These are phyloP conservation scores for Coprinellus aureogranulatus DNA, from an alignment of 768 basidiomycete genomes.

Conservation along the genomic window DNA sequence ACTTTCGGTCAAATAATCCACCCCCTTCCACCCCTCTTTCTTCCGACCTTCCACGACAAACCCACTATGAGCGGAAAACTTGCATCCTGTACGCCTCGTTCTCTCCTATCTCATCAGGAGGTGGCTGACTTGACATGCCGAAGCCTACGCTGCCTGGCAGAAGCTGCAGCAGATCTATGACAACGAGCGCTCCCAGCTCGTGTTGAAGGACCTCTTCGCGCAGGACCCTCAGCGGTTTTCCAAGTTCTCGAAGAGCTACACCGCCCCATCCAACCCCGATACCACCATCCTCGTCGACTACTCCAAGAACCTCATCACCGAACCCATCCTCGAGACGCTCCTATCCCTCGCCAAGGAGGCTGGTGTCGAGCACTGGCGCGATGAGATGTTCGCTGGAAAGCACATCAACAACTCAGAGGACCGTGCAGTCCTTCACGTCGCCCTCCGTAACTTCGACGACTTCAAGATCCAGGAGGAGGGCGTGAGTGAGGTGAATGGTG, in stretches of 20 bases:
- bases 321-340: conserved; percentile 76
- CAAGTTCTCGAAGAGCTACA: conserved; percentile 79
- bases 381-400: conserved; percentile 92
- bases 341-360: conserved; percentile 84
- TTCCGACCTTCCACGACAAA: neutral
- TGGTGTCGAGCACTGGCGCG: conserved; percentile 75
- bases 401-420: conserved; percentile 99
- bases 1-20: neutral
- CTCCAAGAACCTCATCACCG: conserved; percentile 93
- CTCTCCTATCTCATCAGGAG: neutral
- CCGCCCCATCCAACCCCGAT: conserved; percentile 58
- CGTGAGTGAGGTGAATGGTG: conserved; percentile 75
- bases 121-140: neutral
- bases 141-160: conserved; percentile 90
- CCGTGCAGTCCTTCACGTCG: conserved; percentile 93
- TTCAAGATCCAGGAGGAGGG: conserved; percentile 81
- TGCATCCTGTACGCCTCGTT: neutral
- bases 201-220: conserved; percentile 91
- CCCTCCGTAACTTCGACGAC: conserved; percentile 76
- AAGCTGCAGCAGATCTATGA: conserved; percentile 85
- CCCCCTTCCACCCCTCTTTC: neutral
- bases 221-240: conserved; percentile 84
- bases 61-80: neutral
- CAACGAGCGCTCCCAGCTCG: conserved; percentile 64
- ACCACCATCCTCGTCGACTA: conserved; percentile 91